Percentiles rank a stretch among this genome's conserved stretches.
Evolutionary conservation across 371 early-diverging fungal species (phyloP).

Genomic region (Funneliformis caledonium): DNA sequence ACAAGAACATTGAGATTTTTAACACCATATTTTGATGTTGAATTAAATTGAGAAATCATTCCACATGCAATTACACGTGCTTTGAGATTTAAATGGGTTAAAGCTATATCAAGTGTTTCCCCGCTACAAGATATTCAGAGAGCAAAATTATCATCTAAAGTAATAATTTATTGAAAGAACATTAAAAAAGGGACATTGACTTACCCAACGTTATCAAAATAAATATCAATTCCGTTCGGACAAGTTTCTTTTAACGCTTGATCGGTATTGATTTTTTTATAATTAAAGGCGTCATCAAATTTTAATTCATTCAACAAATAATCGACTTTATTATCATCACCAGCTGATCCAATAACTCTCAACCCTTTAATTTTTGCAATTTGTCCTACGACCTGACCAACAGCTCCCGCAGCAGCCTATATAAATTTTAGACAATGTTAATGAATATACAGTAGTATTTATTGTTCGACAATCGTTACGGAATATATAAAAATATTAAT

Average conservation of each 20-base stretch:
- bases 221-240: constrained; percentile 73
- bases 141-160: not conserved
- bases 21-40: constrained; percentile 46
- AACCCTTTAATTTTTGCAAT: constrained; percentile 67
- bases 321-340: constrained; percentile 71
- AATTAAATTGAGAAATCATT: constrained; percentile 75
- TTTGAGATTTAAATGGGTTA: constrained; percentile 58
- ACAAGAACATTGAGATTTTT: constrained; percentile 49
- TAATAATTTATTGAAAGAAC: no score
- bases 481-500: no score
- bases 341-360: constrained; percentile 69
- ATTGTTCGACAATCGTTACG: no score
- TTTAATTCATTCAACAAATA: constrained; percentile 60
- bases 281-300: constrained; percentile 77
- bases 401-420: constrained; percentile 53
- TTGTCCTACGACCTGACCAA: constrained; percentile 69
- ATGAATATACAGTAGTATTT: no score
- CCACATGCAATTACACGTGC: constrained; percentile 72
- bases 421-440: not conserved
- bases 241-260: constrained; percentile 51
- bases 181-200: not conserved
- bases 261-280: constrained; percentile 52
- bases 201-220: constrained; percentile 72
- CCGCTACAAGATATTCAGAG: constrained; percentile 50
- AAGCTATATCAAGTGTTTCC: constrained; percentile 67